phyloP scores from a whole-genome alignment of 2,329 filamentous ascomycete species.

The Aspergillus versicolor region DNA sequence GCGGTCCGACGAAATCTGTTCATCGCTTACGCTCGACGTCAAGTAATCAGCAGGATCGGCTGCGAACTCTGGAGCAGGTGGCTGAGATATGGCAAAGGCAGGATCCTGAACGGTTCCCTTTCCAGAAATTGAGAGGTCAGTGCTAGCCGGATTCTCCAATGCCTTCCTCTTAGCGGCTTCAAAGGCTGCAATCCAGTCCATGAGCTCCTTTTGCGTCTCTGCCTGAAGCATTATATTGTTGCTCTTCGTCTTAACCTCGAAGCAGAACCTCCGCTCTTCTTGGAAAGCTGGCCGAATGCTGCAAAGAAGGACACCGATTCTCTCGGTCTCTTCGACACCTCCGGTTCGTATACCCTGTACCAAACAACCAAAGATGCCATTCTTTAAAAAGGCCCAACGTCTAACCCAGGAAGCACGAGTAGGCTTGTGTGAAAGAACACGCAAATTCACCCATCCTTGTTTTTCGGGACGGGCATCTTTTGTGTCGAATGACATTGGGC shows the following conservation, averaged over 20 bases:
- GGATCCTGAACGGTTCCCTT: slow-evolving; percentile 56
- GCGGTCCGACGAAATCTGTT: slow-evolving; percentile 58
- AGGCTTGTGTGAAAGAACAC: slow-evolving; percentile 81
- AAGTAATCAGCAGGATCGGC: slow-evolving; percentile 72
- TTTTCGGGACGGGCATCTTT: slow-evolving; percentile 65
- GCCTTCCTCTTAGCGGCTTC: slow-evolving; percentile 92
- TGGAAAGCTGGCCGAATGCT: slow-evolving; percentile 86
- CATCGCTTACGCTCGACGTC: slow-evolving; percentile 53
- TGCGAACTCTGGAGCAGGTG: slow-evolving; percentile 85
- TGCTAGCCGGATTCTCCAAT: slow-evolving; percentile 68
- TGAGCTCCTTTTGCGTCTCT: slow-evolving; percentile 88
- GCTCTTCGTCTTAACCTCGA: slow-evolving; percentile 97
- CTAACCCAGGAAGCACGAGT: slow-evolving; percentile 85
- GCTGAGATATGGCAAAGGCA: slow-evolving; percentile 89
- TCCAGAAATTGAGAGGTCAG: slow-evolving; percentile 45
- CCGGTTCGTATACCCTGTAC: slow-evolving; percentile 75
- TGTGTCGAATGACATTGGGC: slow-evolving; percentile 64
- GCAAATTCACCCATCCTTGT: slow-evolving; percentile 89
- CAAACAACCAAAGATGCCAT: slow-evolving; percentile 94
- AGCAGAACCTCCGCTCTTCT: slow-evolving; percentile 94
- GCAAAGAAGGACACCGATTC: slow-evolving; percentile 91
- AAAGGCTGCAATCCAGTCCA: slow-evolving; percentile 90
- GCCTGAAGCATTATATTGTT: slow-evolving; percentile 86
- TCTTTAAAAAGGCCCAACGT: slow-evolving; percentile 93
- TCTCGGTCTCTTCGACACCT: slow-evolving; percentile 91